Evolutionary conservation across 78 protist species (phyloP).

Genomic region (Salpingoeca rosetta): DNA sequence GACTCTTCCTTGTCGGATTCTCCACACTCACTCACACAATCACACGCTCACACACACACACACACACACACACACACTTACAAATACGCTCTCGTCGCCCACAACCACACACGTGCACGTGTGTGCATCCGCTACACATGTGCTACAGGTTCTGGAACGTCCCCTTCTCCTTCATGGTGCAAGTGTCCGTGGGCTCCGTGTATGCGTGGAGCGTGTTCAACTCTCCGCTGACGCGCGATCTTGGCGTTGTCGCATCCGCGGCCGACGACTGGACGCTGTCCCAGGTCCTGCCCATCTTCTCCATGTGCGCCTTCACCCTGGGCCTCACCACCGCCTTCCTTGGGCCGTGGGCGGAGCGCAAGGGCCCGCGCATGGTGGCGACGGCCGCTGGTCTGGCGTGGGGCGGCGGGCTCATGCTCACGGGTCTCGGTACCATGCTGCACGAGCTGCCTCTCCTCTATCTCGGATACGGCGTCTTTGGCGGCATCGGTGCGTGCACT

Average conservation of each 20-base stretch:
- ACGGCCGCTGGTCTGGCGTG: not conserved
- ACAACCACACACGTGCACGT: too few relatives aligned
- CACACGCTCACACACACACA: too few relatives aligned
- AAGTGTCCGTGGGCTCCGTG: conserved; percentile 13
- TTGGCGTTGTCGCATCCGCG: not conserved
- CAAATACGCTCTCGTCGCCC: too few relatives aligned
- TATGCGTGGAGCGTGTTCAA: conserved; percentile 14
- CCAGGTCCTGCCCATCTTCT: not conserved
- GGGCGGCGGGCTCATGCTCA: not conserved
- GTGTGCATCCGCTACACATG: too few relatives aligned
- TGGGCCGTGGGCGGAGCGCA: not conserved
- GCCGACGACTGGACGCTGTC: conserved; percentile 6
- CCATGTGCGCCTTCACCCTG: not conserved
- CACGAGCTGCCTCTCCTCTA: not conserved
- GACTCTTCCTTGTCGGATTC: too few relatives aligned
- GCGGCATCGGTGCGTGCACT: conserved; percentile 9
- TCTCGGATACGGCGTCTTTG: conserved; percentile 6
- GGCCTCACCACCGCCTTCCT: not conserved
- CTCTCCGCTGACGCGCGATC: not conserved
- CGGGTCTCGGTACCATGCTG: not conserved
- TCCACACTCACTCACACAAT: too few relatives aligned
- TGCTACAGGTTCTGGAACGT: not conserved
- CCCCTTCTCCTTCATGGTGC: not conserved
- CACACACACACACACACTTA: too few relatives aligned
- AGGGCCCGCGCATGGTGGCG: not conserved